Conservation (phyloP, 345 rosid genomes). For the Populus davidiana region DNA sequence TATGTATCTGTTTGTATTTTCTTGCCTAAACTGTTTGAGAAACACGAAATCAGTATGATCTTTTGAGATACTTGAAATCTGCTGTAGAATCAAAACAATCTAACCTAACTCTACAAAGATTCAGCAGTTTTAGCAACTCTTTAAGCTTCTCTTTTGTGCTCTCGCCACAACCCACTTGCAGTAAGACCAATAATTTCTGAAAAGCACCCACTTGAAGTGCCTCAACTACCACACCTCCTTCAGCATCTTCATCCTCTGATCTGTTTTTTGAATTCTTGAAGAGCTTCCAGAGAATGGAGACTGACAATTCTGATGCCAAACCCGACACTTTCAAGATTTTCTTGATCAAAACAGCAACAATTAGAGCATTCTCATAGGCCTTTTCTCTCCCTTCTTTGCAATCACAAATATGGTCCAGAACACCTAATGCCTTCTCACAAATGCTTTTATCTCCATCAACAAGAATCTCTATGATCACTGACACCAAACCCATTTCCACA, state of each 20-base stretch:
- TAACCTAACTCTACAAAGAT: conserved; percentile 16
- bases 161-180: conserved; percentile 32
- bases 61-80: conserved; percentile 30
- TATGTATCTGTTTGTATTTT: background rate
- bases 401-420: conserved; percentile 29
- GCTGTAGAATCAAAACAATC: conserved; percentile 30
- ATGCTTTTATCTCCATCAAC: conserved; percentile 32
- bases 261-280: conserved; percentile 11
- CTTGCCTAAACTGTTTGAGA: background rate
- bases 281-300: conserved; percentile 39
- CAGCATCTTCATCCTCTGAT: background rate
- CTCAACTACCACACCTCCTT: conserved; percentile 14
- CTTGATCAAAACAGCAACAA: conserved; percentile 30
- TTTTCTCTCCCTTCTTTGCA: conserved; percentile 26
- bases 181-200: conserved; percentile 31
- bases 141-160: conserved; percentile 28
- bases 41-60: background rate
- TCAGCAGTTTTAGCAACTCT: conserved; percentile 34
- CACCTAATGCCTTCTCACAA: conserved; percentile 37
- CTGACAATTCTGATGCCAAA: conserved; percentile 22
- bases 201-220: conserved; percentile 33
- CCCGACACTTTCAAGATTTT: conserved; percentile 31
- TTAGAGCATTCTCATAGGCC: conserved; percentile 23
- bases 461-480: conserved; percentile 25
- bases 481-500: conserved; percentile 23